Evolutionary conservation across 495 filamentous ascomycete species (phyloP).

Genomic region (Xylaria intraflava): DNA sequence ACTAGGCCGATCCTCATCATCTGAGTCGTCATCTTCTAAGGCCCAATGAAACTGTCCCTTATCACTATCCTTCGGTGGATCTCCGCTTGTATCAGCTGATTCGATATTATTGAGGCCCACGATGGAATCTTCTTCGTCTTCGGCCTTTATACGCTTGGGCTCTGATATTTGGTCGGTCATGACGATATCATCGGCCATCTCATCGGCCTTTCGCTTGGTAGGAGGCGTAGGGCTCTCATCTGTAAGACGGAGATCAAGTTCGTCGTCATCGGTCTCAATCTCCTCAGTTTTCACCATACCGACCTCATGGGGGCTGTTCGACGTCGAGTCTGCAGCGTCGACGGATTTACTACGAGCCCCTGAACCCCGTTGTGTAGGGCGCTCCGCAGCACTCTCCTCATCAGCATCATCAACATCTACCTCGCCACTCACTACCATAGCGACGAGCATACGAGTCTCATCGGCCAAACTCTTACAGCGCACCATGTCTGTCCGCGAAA

Average conservation of each 20-base stretch:
- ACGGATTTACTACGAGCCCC: background rate
- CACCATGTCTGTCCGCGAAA: conserved; percentile 71
- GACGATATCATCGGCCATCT: conserved; percentile 31
- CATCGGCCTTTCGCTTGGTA: conserved; percentile 28
- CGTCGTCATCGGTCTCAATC: conserved; percentile 12
- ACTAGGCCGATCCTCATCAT: conserved; percentile 7
- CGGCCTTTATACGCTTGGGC: conserved; percentile 22
- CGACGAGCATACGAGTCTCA: conserved; percentile 56
- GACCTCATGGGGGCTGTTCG: background rate
- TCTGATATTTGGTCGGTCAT: conserved; percentile 34
- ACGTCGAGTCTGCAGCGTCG: background rate
- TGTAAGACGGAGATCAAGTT: background rate
- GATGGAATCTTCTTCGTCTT: conserved; percentile 24
- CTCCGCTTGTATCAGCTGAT: conserved; percentile 19
- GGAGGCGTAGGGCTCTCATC: background rate
- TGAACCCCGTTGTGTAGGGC: background rate
- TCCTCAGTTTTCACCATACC: conserved; percentile 3
- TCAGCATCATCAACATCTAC: conserved; percentile 22
- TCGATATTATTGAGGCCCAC: conserved; percentile 25
- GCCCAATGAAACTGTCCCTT: conserved; percentile 23
- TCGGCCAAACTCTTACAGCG: conserved; percentile 72
- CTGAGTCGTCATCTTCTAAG: conserved; percentile 18
- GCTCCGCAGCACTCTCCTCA: conserved; percentile 13
- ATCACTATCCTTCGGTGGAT: background rate
- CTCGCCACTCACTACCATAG: conserved; percentile 52